Conservation (phyloP, 2,329 filamentous ascomycete genomes). For the Verticillium albo-atrum region DNA sequence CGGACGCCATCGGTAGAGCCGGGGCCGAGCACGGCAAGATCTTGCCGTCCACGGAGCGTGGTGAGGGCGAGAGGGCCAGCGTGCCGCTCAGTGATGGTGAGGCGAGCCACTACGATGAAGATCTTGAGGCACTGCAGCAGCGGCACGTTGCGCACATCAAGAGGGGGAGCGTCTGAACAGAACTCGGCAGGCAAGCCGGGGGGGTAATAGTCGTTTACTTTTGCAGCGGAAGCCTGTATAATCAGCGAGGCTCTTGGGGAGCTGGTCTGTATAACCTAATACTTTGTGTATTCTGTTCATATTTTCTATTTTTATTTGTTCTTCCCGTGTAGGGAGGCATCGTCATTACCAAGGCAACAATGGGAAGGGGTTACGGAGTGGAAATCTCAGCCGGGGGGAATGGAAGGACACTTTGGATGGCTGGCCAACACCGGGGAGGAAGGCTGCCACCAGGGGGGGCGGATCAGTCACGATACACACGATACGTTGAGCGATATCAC, state of each 20-base stretch:
- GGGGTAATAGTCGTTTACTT: not conserved
- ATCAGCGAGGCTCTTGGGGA: not conserved
- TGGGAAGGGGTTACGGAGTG: not conserved
- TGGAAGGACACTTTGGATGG: not conserved
- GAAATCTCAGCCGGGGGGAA: not conserved
- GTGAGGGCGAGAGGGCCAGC: constrained; percentile 28
- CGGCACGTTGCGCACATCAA: constrained; percentile 28
- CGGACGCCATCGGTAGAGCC: constrained; percentile 32
- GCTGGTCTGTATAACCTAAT: not conserved
- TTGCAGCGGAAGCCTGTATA: not conserved
- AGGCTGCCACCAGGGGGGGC: not conserved
- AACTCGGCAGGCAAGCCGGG: not conserved
- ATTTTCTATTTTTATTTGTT: not conserved
- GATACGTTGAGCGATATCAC: not conserved
- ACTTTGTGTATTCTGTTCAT: not conserved
- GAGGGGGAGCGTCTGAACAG: constrained; percentile 39
- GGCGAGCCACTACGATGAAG: constrained; percentile 39
- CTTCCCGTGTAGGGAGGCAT: not conserved
- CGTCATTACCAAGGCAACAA: not conserved
- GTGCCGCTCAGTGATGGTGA: constrained; percentile 43
- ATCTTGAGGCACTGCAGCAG: constrained; percentile 29
- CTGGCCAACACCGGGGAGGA: not conserved
- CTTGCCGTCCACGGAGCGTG: constrained; percentile 31
- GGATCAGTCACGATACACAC: not conserved
- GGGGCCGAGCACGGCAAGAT: constrained; percentile 27